A percentile compares a stretch with the other conserved stretches of the same genome.
Evolutionary conservation across 2,329 filamentous ascomycete genomes (phyloP).

Genomic region (Meredithiella fracta): DNA sequence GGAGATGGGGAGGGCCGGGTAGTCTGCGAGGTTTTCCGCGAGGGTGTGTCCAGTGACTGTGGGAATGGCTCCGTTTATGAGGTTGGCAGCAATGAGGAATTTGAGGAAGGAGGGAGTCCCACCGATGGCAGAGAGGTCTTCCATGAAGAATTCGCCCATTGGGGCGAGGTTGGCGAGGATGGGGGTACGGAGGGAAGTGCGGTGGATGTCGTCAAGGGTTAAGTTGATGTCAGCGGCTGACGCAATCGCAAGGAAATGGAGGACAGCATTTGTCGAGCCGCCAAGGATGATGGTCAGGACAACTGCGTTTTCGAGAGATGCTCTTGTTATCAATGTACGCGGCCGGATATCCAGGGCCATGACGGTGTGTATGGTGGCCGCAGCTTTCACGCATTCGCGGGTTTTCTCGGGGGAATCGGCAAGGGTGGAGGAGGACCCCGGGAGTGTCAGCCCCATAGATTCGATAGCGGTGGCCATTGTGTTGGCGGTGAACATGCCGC

Average conservation of each 20-base stretch:
- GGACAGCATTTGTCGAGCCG: conserved; percentile 73
- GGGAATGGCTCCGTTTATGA: conserved; percentile 61
- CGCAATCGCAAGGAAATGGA: conserved; percentile 84
- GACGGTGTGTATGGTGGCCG: conserved; percentile 59
- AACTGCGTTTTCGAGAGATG: conserved; percentile 72
- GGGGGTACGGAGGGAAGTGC: conserved; percentile 66
- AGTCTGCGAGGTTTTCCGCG: conserved; percentile 61
- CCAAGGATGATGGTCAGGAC: conserved; percentile 86
- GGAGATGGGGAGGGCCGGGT: conserved; percentile 58
- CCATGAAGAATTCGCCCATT: conserved; percentile 71
- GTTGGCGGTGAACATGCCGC: conserved; percentile 86
- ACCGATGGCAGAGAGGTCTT: conserved; percentile 71
- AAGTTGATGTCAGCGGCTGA: conserved; percentile 64
- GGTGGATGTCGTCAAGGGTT: conserved; percentile 66
- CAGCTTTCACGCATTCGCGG: conserved; percentile 70
- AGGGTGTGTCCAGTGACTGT: conserved; percentile 77
- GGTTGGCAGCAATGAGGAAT: conserved; percentile 58
- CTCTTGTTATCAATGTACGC: conserved; percentile 61
- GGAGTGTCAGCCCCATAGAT: conserved; percentile 68
- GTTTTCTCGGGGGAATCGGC: conserved; percentile 69
- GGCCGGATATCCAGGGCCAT: conserved; percentile 74
- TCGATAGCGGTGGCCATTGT: conserved; percentile 87
- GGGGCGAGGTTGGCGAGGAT: conserved; percentile 78
- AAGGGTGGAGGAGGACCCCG: conserved; percentile 70
- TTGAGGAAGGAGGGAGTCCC: conserved; percentile 78